Evolutionary conservation across 306 rosid species (phyloP), one percentile per base, ranked within the genome.

Genomic region (Hippophae gyantsensis): DNA sequence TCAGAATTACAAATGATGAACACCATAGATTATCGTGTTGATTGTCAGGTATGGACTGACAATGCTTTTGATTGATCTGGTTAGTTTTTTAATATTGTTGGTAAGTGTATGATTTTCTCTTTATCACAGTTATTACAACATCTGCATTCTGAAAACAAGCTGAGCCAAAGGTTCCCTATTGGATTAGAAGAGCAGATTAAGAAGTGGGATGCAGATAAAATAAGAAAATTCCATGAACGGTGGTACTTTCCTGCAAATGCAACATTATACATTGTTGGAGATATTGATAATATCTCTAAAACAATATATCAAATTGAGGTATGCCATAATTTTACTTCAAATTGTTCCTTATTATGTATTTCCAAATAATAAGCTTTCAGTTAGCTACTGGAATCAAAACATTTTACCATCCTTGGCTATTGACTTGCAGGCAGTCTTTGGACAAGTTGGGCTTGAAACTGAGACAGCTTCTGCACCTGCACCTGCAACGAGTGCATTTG

Each of bases 161-260:
- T 92, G 69, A 92, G 99, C 83, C 85, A 79, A 82, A 83, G 99
- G 79, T 92, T 92, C 77, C 99, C 99, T 42, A 92, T 92, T 70
- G 99, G 99, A 64, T 72, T 92, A 73, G 99, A 92, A 73, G 99
- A 92, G 60, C 99, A 92, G 78, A 92, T 88, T 76, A 88, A 88
- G 80, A 92, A 84, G 70, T 92, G 96, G 96, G 99, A 88, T 84
- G 95, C 83, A 13, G 95, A 92, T 69, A 92, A 88, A 83, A 89
- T 92, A 63, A 82, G 95, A 75, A 88, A 88, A 85, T 92, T 92
- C 69, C 99, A 92, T 42, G 99, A 92, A 79, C 95, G 96, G 45
- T 92, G 99, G 96, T 92, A 92, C 76, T 88, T 85, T 81, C 99
- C 99, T 72, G 99, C 95, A 76, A 92, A 92, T 78, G 93, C 99